phyloP scores from a whole-genome alignment of 495 filamentous ascomycete genomes.

The Penicillium macrosclerotiorum region DNA sequence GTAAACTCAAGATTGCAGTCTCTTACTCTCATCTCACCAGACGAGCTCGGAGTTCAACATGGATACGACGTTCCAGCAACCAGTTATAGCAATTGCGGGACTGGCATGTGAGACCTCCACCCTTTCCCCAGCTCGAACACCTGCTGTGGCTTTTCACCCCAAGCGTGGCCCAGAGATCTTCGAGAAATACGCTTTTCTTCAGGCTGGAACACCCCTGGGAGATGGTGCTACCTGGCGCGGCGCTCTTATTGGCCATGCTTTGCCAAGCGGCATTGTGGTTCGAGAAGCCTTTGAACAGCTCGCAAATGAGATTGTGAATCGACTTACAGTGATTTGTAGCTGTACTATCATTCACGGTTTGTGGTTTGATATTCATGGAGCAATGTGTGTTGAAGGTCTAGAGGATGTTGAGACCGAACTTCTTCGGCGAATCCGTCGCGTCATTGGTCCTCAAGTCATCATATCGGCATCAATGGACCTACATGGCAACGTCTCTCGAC shows the following conservation, averaged over 20 bases:
- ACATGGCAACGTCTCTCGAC: slow-evolving; percentile 55
- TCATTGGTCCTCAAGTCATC: slow-evolving; percentile 48
- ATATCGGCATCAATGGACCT: slow-evolving; percentile 59
- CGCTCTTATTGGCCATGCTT: slow-evolving; percentile 52
- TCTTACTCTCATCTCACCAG: too few relatives aligned
- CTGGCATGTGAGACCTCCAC: slow-evolving; percentile 57
- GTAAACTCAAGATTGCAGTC: too few relatives aligned
- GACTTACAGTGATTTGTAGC: slow-evolving; percentile 34
- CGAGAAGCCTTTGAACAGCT: slow-evolving; percentile 48
- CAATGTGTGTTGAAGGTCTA: slow-evolving; percentile 54
- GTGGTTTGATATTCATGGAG: slow-evolving; percentile 60
- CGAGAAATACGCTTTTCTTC: slow-evolving; percentile 46
- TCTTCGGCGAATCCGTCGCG: slow-evolving; percentile 43
- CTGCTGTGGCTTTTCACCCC: slow-evolving; percentile 52
- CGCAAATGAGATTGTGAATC: slow-evolving; percentile 44
- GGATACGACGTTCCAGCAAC: slow-evolving; percentile 20
- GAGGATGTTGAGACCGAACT: slow-evolving; percentile 53
- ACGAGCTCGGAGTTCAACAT: too few relatives aligned
- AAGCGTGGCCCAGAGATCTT: slow-evolving; percentile 45
- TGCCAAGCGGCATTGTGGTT: slow-evolving; percentile 53
- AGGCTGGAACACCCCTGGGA: slow-evolving; percentile 39
- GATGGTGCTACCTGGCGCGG: slow-evolving; percentile 48
- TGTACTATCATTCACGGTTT: slow-evolving; percentile 42
- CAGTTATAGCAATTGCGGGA: slow-evolving; percentile 53
- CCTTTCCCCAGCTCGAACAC: slow-evolving; percentile 52